Conservation (phyloP, 371 early-diverging fungal genomes). For the Haplosporangium sp. region DNA sequence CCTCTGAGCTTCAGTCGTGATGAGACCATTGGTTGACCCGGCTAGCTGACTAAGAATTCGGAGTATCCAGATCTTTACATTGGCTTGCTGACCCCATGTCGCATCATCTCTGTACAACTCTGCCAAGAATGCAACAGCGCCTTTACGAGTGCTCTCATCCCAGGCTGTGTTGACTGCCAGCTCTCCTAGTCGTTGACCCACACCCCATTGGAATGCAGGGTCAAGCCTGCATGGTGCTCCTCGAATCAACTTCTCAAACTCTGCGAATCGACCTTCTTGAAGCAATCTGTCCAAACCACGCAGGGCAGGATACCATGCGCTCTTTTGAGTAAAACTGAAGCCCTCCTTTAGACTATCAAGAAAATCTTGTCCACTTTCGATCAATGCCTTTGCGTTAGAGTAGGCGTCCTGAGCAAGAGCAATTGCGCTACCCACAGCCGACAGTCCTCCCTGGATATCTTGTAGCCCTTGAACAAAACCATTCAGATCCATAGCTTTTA, state of each 20-base stretch:
- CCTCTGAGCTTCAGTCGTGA: background rate
- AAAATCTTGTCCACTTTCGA: background rate
- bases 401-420: background rate
- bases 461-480: background rate
- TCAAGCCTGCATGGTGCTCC: background rate
- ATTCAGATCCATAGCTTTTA: background rate
- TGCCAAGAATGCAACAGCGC: background rate
- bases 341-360: background rate
- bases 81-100: background rate
- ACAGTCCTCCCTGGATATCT: background rate
- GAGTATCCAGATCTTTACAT: background rate
- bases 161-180: background rate
- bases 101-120: background rate
- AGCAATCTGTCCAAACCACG: background rate
- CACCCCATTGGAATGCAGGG: background rate
- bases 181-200: constrained; percentile 1
- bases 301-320: background rate
- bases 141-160: background rate
- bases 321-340: background rate
- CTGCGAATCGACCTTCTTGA: background rate
- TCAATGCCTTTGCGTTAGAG: background rate
- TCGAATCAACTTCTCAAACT: background rate
- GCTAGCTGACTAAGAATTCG: background rate
- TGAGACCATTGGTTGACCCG: background rate
- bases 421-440: background rate